These are phyloP conservation scores for Acacia melanoxylon DNA, from an alignment of 306 rosid species.

Conservation along the genomic window DNA sequence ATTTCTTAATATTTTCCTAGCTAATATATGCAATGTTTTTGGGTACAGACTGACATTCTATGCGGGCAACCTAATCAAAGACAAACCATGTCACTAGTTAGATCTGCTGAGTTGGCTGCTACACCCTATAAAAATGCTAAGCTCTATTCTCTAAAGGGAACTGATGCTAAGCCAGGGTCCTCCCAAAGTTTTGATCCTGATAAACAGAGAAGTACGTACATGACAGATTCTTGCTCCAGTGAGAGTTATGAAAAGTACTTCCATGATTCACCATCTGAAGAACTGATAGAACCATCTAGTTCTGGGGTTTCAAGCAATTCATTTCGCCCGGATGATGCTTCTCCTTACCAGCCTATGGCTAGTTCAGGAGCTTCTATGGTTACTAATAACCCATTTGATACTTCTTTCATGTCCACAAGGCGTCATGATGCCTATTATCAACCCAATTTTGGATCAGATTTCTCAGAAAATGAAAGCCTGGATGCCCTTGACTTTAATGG, in stretches of 20 bases:
- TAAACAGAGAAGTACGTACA: slow-evolving; percentile 49
- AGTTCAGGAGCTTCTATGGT: slow-evolving; percentile 44
- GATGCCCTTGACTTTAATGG: slow-evolving; percentile 58
- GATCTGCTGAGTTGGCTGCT: slow-evolving; percentile 60
- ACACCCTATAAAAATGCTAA: slow-evolving; percentile 61
- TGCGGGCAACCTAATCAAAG: slow-evolving; percentile 29
- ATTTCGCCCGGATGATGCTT: slow-evolving; percentile 45
- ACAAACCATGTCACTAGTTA: slow-evolving; percentile 69
- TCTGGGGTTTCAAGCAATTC: slow-evolving; percentile 63
- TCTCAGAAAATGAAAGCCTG: slow-evolving; percentile 57
- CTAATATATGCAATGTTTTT: slow-evolving; percentile 31
- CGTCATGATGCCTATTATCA: slow-evolving; percentile 41
- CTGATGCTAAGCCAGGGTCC: slow-evolving; percentile 58
- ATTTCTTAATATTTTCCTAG: slow-evolving; percentile 16
- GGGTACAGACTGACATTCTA: slow-evolving; percentile 35
- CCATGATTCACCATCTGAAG: slow-evolving; percentile 73
- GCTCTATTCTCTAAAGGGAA: slow-evolving; percentile 64
- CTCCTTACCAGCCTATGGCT: slow-evolving; percentile 38
- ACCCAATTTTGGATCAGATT: slow-evolving; percentile 52
- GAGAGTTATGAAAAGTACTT: slow-evolving; percentile 85
- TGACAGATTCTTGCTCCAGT: slow-evolving; percentile 57
- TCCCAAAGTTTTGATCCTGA: slow-evolving; percentile 54
- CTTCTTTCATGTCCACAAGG: slow-evolving; percentile 40
- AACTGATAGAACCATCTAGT: slow-evolving; percentile 51
- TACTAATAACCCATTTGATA: slow-evolving; percentile 42